Evolutionary conservation across 768 basidiomycete species (phyloP).

Genomic region (Mycena floridula): DNA sequence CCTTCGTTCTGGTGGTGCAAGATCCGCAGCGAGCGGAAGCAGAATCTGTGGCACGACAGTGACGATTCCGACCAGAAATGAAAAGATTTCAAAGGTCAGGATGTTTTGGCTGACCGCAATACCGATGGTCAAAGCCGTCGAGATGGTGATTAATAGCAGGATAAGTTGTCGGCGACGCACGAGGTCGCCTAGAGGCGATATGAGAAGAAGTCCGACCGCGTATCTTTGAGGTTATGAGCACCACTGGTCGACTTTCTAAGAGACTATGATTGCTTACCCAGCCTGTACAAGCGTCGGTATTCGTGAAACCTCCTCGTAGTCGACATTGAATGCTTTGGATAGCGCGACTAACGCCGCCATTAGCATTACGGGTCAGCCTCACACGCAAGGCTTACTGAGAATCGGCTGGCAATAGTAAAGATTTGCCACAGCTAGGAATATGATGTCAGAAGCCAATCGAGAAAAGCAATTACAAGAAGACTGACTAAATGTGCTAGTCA

Average conservation of each 20-base stretch:
- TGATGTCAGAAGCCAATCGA: neutral
- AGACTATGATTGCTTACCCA: too few relatives aligned
- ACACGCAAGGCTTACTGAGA: conserved; percentile 42
- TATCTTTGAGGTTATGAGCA: conserved; percentile 40
- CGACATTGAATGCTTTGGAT: conserved; percentile 32
- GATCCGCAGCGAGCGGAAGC: conserved; percentile 53
- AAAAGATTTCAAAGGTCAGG: conserved; percentile 56
- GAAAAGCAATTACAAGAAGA: neutral
- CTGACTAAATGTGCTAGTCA: conserved; percentile 54
- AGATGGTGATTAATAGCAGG: conserved; percentile 47
- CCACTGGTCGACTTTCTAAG: neutral
- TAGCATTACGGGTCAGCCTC: neutral
- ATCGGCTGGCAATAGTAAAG: conserved; percentile 82
- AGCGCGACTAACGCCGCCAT: conserved; percentile 39
- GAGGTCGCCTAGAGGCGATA: conserved; percentile 81
- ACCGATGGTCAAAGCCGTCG: conserved; percentile 61
- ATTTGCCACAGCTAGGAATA: conserved; percentile 43
- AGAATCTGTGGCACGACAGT: conserved; percentile 79
- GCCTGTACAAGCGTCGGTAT: conserved; percentile 66
- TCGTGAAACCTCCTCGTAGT: conserved; percentile 35
- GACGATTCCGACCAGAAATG: conserved; percentile 63
- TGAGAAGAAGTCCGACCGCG: conserved; percentile 63
- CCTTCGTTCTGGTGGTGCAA: conserved; percentile 49
- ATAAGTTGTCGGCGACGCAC: conserved; percentile 69
- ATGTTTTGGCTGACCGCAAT: conserved; percentile 58